These are phyloP conservation scores for Acer saccharum DNA, from an alignment of 345 rosid genomes.

Conservation along the genomic window DNA sequence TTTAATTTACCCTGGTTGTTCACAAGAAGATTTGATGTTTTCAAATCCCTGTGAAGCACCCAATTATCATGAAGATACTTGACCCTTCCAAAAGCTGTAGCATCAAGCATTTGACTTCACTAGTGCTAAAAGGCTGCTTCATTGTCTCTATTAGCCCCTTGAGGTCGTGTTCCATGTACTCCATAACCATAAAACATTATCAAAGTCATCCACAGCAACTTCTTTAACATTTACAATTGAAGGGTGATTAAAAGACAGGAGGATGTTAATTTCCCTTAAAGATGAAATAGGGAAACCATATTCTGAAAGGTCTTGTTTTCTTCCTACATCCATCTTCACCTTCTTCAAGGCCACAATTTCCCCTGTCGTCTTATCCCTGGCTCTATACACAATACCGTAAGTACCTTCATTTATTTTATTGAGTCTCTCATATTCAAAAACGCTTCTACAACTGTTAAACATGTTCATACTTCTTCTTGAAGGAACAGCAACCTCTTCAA, in stretches of 20 bases:
- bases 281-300: constrained; percentile 81
- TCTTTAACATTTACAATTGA: constrained; percentile 78
- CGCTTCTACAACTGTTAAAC: constrained; percentile 69
- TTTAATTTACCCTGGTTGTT: constrained; percentile 79
- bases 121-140: constrained; percentile 78
- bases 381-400: constrained; percentile 82
- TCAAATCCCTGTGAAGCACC: constrained; percentile 91
- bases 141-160: constrained; percentile 64
- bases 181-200: constrained; percentile 88
- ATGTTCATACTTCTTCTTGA: constrained; percentile 45
- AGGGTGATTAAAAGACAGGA: constrained; percentile 69
- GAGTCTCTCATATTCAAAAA: constrained; percentile 65
- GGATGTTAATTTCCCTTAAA: constrained; percentile 86
- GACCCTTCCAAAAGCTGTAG: constrained; percentile 81
- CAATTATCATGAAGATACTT: constrained; percentile 88
- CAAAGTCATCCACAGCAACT: constrained; percentile 69
- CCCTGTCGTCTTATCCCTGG: constrained; percentile 64
- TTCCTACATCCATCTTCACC: constrained; percentile 72
- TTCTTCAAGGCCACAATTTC: constrained; percentile 85
- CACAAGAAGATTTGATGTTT: constrained; percentile 82
- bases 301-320: constrained; percentile 51
- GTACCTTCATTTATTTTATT: constrained; percentile 88
- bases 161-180: constrained; percentile 85
- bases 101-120: constrained; percentile 94
- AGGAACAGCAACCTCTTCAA: constrained; percentile 34